phyloP scores from a whole-genome alignment of 768 basidiomycete species.

The Trametes cubensis region DNA sequence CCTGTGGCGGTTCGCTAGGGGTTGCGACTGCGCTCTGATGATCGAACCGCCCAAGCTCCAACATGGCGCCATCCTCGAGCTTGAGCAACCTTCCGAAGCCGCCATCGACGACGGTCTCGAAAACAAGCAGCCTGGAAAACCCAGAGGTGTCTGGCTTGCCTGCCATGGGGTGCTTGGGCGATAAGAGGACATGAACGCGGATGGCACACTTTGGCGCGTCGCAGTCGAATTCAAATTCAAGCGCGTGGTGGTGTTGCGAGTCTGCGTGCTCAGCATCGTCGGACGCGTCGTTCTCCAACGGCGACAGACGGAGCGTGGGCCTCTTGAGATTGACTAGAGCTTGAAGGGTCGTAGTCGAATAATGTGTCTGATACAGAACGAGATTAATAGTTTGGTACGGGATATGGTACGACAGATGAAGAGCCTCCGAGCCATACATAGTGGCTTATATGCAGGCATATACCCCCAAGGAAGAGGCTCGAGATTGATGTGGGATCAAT shows the following conservation, averaged over 20 bases:
- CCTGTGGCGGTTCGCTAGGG: slow-evolving; percentile 2
- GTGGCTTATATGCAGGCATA: too few relatives aligned
- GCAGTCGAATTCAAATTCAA: slow-evolving; percentile 93
- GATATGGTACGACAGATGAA: background rate
- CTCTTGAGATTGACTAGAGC: slow-evolving; percentile 94
- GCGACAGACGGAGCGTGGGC: slow-evolving; percentile 80
- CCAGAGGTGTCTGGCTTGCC: slow-evolving; percentile 32
- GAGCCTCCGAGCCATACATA: too few relatives aligned
- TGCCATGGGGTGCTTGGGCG: slow-evolving; percentile 62
- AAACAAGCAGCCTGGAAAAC: slow-evolving; percentile 56
- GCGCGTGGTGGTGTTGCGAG: slow-evolving; percentile 66
- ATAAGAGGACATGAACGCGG: slow-evolving; percentile 73
- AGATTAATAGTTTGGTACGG: background rate
- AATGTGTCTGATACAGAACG: slow-evolving; percentile 52
- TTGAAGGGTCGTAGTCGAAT: slow-evolving; percentile 91
- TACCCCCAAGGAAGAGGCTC: too few relatives aligned
- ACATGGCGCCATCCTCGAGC: slow-evolving; percentile 73
- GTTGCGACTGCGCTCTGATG: slow-evolving; percentile 16
- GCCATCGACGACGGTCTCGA: slow-evolving; percentile 70
- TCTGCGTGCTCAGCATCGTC: slow-evolving; percentile 49
- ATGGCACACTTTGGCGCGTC: slow-evolving; percentile 85
- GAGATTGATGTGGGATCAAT: too few relatives aligned
- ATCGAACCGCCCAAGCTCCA: slow-evolving; percentile 82
- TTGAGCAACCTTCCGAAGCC: slow-evolving; percentile 79
- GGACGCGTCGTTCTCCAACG: slow-evolving; percentile 47